A percentile compares a stretch with the other conserved stretches of the same genome.
Evolutionary conservation across 169 alveolate genomes (phyloP).

Genomic region (Nephromyces sp.): DNA sequence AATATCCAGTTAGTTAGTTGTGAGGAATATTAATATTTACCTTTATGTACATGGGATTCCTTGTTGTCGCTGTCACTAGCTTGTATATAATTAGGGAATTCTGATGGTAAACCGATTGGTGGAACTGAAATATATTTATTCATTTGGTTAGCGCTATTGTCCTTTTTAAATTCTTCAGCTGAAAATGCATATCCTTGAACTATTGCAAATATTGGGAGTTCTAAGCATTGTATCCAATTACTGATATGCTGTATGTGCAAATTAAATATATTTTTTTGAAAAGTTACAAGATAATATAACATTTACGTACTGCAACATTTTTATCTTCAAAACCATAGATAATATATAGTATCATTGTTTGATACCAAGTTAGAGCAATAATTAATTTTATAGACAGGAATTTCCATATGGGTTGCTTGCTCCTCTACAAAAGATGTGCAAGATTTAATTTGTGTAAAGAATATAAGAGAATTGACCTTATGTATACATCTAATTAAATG

Average conservation of each 20-base stretch:
- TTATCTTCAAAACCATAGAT: not conserved
- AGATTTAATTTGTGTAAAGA: not conserved
- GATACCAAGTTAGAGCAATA: conserved; percentile 12
- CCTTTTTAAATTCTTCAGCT: conserved; percentile 8
- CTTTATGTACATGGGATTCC: not conserved
- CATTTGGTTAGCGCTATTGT: no score
- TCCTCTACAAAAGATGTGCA: not conserved
- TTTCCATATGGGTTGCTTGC: conserved; percentile 3
- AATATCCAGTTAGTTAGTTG: no score
- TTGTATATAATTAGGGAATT: no score
- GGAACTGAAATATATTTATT: no score
- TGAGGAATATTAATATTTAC: not conserved
- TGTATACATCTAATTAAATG: not conserved
- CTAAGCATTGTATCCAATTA: conserved; percentile 9
- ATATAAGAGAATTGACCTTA: not conserved
- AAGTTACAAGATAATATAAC: not conserved
- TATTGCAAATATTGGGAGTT: conserved; percentile 12
- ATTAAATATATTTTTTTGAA: not conserved
- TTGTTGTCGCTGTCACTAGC: not conserved
- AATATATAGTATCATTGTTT: not conserved
- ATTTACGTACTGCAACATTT: not conserved
- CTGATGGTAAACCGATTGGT: no score
- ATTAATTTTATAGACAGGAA: conserved; percentile 1
- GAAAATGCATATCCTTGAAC: conserved; percentile 13
- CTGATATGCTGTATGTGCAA: conserved; percentile 5